Base-by-base conservation (phyloP, 2,329 filamentous ascomycete species). In the Hirsutella rhossiliensis region DNA sequence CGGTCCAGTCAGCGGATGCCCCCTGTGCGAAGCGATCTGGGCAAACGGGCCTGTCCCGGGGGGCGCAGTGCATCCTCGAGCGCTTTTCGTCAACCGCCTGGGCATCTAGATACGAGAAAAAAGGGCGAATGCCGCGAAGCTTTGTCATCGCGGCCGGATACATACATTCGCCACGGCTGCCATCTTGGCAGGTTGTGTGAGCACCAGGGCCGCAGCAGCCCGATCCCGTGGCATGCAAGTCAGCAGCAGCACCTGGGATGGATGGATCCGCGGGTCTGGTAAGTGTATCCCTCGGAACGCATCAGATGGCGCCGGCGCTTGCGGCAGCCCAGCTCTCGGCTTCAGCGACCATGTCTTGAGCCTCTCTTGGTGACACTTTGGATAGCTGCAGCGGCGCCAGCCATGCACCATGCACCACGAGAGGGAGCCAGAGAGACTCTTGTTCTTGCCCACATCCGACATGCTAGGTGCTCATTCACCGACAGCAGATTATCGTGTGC, bases 301-400 rank as follows among this genome's bases (percentile, higher is more conserved):
- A 37, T 18, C 30, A 45, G 44, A 41, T 44, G 42, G 38, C 43
- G 38, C 40, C 43, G 48, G 43, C 38, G 32, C 46, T 48, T 43
- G 49, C 47, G 47, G 43, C 23, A 23, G 43, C 39, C 43, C 19
- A 28, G 17, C 23, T 37, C 29, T 38, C 38, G 17, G 20, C 38
- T 19, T 28, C 19, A 15, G 43, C 12, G 19, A 20, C 5, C 13
- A 13, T 41, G 20, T n/a, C 31, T 38, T 34, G 43, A 40, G 43
- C 27, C 38, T 37, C n/a, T 39, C 27, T 31, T 31, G 19, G 38
- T 44, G 31, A 17, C 28, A 43, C 42, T 20, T 23, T 31, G 39
- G 29, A 30, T 34, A 38, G 39, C 39, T 41, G 32, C 47, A 43
- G 42, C 32, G 34, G 37, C n/a, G 9, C n/a, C 34, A 5, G 34